These are phyloP conservation scores for Mytilinidion resinicola DNA, from an alignment of 495 filamentous ascomycete species.

Conservation along the genomic window DNA sequence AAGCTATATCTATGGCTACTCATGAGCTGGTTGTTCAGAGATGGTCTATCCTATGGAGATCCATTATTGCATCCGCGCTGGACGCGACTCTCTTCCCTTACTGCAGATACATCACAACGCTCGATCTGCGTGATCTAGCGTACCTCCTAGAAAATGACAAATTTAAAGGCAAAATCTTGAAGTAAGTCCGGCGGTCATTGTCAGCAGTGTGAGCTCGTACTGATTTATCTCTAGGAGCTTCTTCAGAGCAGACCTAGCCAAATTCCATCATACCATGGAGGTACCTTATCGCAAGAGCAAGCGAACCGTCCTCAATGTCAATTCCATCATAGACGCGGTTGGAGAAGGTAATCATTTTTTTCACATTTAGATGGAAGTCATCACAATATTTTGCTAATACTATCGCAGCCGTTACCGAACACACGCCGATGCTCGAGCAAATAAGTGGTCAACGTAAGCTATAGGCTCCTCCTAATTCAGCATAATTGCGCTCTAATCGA, in stretches of 20 bases:
- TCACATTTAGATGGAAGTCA: background rate
- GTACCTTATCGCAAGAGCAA: background rate
- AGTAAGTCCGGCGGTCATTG: constrained; percentile 5
- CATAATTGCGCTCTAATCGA: background rate
- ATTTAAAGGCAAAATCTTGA: constrained; percentile 24
- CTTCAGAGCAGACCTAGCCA: constrained; percentile 31
- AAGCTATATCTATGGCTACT: constrained; percentile 29
- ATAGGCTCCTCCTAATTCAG: constrained; percentile 4
- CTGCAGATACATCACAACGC: constrained; percentile 56
- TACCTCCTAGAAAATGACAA: constrained; percentile 49
- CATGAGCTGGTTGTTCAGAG: constrained; percentile 40
- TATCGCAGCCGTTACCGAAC: constrained; percentile 42
- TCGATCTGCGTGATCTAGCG: constrained; percentile 56
- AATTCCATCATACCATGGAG: constrained; percentile 22
- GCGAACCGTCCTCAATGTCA: constrained; percentile 22
- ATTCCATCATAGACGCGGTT: constrained; percentile 34
- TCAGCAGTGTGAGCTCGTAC: background rate
- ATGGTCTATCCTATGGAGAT: constrained; percentile 62
- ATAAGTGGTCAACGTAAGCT: constrained; percentile 43
- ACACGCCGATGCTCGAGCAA: constrained; percentile 48
- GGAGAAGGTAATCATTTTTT: constrained; percentile 36
- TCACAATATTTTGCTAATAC: constrained; percentile 5
- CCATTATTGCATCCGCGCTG: constrained; percentile 60
- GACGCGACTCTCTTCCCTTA: constrained; percentile 62
- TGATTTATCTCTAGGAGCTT: constrained; percentile 24